Evolutionary conservation across 345 rosid genomes (phyloP), one percentile per base, ranked within the genome.

Genomic region (Sonneratia alba): DNA sequence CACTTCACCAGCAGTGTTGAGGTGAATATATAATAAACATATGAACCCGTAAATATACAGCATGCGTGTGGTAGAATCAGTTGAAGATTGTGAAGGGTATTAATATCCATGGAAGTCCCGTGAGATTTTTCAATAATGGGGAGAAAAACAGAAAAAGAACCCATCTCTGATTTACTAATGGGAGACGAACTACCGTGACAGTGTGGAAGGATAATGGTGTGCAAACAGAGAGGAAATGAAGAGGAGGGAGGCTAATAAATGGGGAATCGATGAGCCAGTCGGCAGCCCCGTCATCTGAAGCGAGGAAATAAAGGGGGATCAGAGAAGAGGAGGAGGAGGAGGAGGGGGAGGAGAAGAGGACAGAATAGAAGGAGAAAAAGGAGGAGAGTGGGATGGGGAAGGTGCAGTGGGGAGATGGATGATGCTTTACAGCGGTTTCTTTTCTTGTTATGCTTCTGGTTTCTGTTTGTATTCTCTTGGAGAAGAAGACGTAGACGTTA

Each of bases 21-120:
- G n/a, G 15, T 34, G 36, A 27, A 63, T 15, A 34, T 63, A 59
- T n/a, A 59, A 24, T 37, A 27, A 36, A 36, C 18, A 12, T 36
- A 36, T 21, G 8, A 51, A 49, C 34, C 21, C 13, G 22, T 59
- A 59, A 48, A 36, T 13, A 24, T 21, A 4, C 14, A 40, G 2
- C 15, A 70, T 34, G 5, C 0, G 24, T 18, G 51, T 6, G 6
- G 5, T 27, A 47, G 24, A 36, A 22, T 37, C 65, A 70, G 72
- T 21, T n/a, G 16, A 34, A 49, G 61, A 69, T 32, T 49, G 71
- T 51, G 72, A 55, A 61, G 72, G 47, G 22, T 11, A 70, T 66
- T 18, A 19, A 57, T 38, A 22, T 53, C 73, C 83, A 84, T 78
- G 81, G 71, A 73, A 73, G 78, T 68, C 89, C 71, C 87, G 86